These are phyloP conservation scores for Pinus taeda DNA, from an alignment of 75 land plant species.

Conservation along the genomic window DNA sequence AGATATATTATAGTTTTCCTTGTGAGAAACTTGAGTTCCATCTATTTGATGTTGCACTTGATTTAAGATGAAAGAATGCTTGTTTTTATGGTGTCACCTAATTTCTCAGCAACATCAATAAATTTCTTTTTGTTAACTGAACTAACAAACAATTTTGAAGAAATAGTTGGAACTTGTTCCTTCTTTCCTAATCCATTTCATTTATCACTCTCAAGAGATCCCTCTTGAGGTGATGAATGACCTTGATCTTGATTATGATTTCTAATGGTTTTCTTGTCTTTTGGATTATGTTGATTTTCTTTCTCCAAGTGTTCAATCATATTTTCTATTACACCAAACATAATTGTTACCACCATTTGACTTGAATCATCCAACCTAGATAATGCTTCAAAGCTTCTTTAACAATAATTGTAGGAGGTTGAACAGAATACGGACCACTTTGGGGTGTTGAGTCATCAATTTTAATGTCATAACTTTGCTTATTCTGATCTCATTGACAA, in stretches of 20 bases:
- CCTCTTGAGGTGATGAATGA: neutral
- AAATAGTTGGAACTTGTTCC: slow-evolving; percentile 2
- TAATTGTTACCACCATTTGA: slow-evolving; percentile 97
- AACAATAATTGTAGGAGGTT: slow-evolving; percentile 47
- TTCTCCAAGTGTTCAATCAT: slow-evolving; percentile 82
- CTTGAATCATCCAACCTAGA: slow-evolving; percentile 95
- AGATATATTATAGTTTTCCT: neutral
- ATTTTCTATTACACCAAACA: slow-evolving; percentile 87
- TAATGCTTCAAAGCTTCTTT: slow-evolving; percentile 80
- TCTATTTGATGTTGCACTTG: neutral
- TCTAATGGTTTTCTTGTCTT: slow-evolving; percentile 3
- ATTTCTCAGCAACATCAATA: slow-evolving; percentile 1
- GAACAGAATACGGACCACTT: slow-evolving; percentile 16
- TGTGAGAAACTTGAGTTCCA: neutral
- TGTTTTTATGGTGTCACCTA: neutral
- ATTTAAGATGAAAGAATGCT: neutral
- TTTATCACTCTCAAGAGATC: neutral
- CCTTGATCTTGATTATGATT: slow-evolving; percentile 12
- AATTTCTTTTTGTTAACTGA: neutral
- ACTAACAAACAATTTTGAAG: neutral
- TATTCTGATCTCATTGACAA: slow-evolving; percentile 18
- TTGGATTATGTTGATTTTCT: slow-evolving; percentile 30
- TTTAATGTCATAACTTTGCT: slow-evolving; percentile 2
- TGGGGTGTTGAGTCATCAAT: slow-evolving; percentile 9
- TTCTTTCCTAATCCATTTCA: slow-evolving; percentile 9